Conservation (phyloP, 495 filamentous ascomycete species). For the Aspergillus cristatus region DNA sequence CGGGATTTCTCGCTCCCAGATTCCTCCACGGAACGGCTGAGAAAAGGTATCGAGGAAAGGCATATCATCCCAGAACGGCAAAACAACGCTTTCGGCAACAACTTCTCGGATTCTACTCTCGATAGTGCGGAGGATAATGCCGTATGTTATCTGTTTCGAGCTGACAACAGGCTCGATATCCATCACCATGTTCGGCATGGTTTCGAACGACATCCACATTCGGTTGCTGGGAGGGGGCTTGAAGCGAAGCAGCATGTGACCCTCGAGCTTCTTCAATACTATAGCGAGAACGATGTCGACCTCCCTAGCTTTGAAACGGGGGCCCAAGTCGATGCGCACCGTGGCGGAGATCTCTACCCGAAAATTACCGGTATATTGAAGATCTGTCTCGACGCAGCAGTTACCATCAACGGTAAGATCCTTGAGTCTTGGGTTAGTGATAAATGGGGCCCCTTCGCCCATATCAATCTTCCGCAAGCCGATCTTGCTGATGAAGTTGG, state of each 20-base stretch:
- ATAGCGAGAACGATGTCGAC: constrained; percentile 84
- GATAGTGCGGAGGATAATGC: constrained; percentile 82
- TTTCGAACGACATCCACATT: constrained; percentile 88
- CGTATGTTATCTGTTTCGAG: constrained; percentile 88
- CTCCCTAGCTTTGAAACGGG: constrained; percentile 80
- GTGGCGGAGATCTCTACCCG: constrained; percentile 81
- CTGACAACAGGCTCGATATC: constrained; percentile 91
- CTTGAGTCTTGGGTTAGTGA: constrained; percentile 81
- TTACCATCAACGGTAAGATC: constrained; percentile 90
- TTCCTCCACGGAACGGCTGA: constrained; percentile 75
- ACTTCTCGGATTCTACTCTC: constrained; percentile 92
- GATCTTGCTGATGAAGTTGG: constrained; percentile 77
- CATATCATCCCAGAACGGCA: constrained; percentile 90
- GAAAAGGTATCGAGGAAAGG: constrained; percentile 74
- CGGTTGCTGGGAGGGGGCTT: constrained; percentile 95
- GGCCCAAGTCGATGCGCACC: constrained; percentile 80
- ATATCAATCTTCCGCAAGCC: constrained; percentile 73
- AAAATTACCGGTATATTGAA: constrained; percentile 84
- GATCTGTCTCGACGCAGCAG: constrained; percentile 71
- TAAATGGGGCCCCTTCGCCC: constrained; percentile 76
- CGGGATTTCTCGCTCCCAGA: constrained; percentile 62
- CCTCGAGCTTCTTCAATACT: constrained; percentile 75
- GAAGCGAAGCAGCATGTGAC: constrained; percentile 73
- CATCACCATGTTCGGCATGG: constrained; percentile 85
- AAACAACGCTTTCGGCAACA: constrained; percentile 83